These are phyloP conservation scores for Paraphoma chrysanthemicola DNA, from an alignment of 2,329 filamentous ascomycete species.

Conservation along the genomic window DNA sequence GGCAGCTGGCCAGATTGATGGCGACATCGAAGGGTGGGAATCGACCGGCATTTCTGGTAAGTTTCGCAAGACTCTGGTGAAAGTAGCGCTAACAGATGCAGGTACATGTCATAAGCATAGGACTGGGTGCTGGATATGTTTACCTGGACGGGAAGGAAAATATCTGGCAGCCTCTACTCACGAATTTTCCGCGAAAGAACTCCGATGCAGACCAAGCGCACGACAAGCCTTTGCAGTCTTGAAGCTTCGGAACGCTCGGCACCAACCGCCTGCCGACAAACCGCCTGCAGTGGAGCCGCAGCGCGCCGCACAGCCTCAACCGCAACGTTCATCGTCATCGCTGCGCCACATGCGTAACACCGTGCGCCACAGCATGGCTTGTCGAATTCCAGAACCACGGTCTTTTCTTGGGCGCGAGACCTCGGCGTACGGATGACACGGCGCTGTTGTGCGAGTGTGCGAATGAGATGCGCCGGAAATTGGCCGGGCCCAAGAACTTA, in stretches of 20 bases:
- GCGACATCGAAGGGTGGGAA: constrained; percentile 1
- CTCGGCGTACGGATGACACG: constrained; percentile 9
- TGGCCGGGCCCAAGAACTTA: constrained; percentile 3
- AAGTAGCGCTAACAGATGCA: constrained; percentile 5
- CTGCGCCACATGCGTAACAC: constrained; percentile 4
- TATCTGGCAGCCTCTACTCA: constrained; percentile 18
- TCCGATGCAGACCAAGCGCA: neutral
- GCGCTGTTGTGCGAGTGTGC: constrained; percentile 1
- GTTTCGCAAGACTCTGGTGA: neutral
- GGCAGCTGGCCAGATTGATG: constrained; percentile 3
- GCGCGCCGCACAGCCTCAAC: constrained; percentile 6
- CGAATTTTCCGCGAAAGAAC: constrained; percentile 1
- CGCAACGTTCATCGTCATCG: constrained; percentile 5
- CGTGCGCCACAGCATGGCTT: constrained; percentile 3
- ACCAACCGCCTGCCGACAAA: neutral
- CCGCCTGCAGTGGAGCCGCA: neutral
- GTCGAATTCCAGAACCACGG: neutral
- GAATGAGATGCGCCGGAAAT: constrained; percentile 4
- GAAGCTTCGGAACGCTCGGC: constrained; percentile 1
- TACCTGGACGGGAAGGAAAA: constrained; percentile 20
- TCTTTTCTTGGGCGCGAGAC: neutral
- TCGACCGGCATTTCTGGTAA: constrained; percentile 3
- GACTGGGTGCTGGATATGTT: constrained; percentile 17
- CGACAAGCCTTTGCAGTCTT: neutral
- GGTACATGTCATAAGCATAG: constrained; percentile 11